phyloP scores from a whole-genome alignment of 768 basidiomycete species.

The Cystofilobasidium capitatum region DNA sequence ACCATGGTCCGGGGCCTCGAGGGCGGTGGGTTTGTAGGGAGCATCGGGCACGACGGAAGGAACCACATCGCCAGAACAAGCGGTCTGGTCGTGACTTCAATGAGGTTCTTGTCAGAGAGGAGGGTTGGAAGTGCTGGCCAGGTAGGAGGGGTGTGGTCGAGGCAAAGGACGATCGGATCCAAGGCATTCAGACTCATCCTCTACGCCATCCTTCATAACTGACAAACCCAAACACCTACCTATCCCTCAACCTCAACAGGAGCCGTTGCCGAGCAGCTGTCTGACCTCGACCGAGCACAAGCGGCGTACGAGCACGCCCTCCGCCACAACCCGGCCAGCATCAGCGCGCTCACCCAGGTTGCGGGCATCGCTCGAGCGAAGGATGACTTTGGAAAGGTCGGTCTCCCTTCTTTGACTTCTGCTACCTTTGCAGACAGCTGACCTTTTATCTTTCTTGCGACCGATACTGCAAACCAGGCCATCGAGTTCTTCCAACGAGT shows the following conservation, averaged over 20 bases:
- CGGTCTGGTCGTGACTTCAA: constrained; percentile 13
- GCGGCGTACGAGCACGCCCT: constrained; percentile 90
- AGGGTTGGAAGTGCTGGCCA: too few relatives aligned
- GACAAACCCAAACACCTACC: too few relatives aligned
- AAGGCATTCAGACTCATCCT: too few relatives aligned
- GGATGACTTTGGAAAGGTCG: constrained; percentile 91
- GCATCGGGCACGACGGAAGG: neutral
- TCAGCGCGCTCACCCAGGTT: constrained; percentile 82
- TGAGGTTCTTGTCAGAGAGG: too few relatives aligned
- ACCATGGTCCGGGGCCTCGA: neutral
- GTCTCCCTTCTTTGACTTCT: constrained; percentile 29
- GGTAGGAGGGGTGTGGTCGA: too few relatives aligned
- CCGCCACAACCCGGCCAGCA: constrained; percentile 84
- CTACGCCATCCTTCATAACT: too few relatives aligned
- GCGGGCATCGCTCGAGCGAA: constrained; percentile 94
- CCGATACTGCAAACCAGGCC: too few relatives aligned
- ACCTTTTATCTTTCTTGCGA: neutral
- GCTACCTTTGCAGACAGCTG: neutral
- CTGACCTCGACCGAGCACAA: constrained; percentile 83
- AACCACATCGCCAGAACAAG: neutral
- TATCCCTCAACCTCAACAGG: constrained; percentile 51
- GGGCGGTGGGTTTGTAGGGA: neutral
- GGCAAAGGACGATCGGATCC: too few relatives aligned
- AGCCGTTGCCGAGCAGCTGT: constrained; percentile 89
- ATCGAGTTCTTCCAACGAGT: constrained; percentile 95